Base-by-base conservation (phyloP, 495 filamentous ascomycete species). In the Neurospora sp. region DNA sequence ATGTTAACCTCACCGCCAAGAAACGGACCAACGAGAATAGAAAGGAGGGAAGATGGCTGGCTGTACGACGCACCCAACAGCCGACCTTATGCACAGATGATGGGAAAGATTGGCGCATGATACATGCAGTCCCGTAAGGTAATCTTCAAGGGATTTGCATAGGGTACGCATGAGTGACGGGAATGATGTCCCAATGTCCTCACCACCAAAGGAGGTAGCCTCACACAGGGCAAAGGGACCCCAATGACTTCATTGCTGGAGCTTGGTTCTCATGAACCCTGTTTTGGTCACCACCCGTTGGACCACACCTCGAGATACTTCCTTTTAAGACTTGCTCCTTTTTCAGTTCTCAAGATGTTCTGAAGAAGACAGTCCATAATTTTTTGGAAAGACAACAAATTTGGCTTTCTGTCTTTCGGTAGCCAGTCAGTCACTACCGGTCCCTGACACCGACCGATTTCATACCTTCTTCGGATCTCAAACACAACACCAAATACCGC, bases 201-300 rank as follows among this genome's bases (percentile, higher is more conserved):
- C 54, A 34, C 28, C 28, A 62, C 54, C 28, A 62, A 24, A 59
- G 24, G 45, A 62, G 45, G 45, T 59, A 28, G 48, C 24, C 48
- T 31, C 48, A 59, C 19, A 48, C 45, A 4, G 45, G 45, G 21
- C 21, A 62, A 28, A 34, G 15, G 28, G 11, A 28, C 6, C 24
- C 38, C 70, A 54, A 79, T 79, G 77, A 79, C 76, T 75, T 79
- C 77, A 79, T 79, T 69, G 39, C 38, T 69, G 54, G 10, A 39
- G 72, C 69, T 70, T 66, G 24, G 40, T 70, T 45, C 24, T 66
- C 21, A 15, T 31, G 69, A 74, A 74, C 77, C 76, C 73, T 71
- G 77, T 79, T 77, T 77, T 75, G 69, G 45, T 36, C 17, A 72
- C 45, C 69, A 70, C 70, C 43, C 34, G 39, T 48, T 43, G 54